A percentile compares a stretch with the other conserved stretches of the same genome.
These are phyloP conservation scores for Nitzschia sp. DNA, from an alignment of 108 stramenopile species.

Conservation along the genomic window DNA sequence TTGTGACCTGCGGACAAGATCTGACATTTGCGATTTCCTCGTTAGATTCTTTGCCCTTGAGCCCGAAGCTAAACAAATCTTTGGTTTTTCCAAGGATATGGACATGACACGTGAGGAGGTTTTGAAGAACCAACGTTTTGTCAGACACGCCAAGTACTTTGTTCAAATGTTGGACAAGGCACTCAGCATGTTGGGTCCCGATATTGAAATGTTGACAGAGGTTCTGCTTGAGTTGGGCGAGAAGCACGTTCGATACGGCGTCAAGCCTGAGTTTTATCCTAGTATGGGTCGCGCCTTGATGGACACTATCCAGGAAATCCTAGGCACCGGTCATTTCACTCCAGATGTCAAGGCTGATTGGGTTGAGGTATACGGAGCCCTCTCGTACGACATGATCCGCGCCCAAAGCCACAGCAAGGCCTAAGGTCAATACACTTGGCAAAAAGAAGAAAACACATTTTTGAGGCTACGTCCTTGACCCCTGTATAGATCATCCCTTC, in stretches of 20 bases:
- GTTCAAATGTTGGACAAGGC: constrained; percentile 42
- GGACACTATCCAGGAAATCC: constrained; percentile 15
- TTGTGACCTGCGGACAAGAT: neutral
- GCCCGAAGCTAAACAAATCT: constrained; percentile 28
- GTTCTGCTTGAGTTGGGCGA: constrained; percentile 30
- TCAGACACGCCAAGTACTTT: constrained; percentile 32
- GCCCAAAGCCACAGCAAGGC: constrained; percentile 14
- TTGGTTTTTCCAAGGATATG: constrained; percentile 38
- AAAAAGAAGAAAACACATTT: too few species aligned
- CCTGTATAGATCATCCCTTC: too few species aligned
- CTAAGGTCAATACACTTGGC: neutral
- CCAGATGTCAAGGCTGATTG: constrained; percentile 36
- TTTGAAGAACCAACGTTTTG: constrained; percentile 23
- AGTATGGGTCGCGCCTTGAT: constrained; percentile 30
- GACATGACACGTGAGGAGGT: constrained; percentile 28
- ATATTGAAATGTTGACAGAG: constrained; percentile 40
- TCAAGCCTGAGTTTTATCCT: constrained; percentile 29
- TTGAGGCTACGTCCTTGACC: too few species aligned
- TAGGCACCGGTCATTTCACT: constrained; percentile 31
- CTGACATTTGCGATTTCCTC: neutral
- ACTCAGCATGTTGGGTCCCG: constrained; percentile 36
- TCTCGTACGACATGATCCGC: constrained; percentile 44
- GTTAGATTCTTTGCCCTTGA: constrained; percentile 25
- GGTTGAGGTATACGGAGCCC: constrained; percentile 44
- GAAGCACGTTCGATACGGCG: constrained; percentile 28